Percentiles rank a stretch among this genome's conserved stretches.
phyloP scores from a whole-genome alignment of 1,139 yeast genomes.

The Suhomyces atakaporum region DNA sequence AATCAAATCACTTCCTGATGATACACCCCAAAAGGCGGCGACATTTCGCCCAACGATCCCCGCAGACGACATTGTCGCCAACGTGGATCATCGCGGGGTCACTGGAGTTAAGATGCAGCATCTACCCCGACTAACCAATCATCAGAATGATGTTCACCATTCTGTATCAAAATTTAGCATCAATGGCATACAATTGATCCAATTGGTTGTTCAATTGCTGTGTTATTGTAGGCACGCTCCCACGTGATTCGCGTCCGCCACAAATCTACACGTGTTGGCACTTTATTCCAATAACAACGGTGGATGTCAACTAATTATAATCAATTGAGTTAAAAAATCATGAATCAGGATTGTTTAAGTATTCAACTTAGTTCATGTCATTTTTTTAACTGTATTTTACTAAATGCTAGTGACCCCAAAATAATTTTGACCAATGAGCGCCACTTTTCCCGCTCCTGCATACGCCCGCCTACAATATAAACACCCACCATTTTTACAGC shows the following conservation, averaged over 20 bases:
- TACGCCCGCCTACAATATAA: slow-evolving; percentile 8
- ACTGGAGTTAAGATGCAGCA: not conserved
- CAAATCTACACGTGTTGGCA: no score
- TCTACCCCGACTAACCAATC: no score
- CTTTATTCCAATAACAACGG: no score
- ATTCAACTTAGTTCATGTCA: not conserved
- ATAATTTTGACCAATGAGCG: slow-evolving; percentile 14
- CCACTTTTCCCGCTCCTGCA: slow-evolving; percentile 11
- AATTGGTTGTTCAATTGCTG: no score
- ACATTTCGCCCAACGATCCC: not conserved
- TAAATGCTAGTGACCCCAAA: slow-evolving; percentile 8
- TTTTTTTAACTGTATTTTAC: not conserved
- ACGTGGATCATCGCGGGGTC: not conserved
- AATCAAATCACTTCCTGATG: not conserved
- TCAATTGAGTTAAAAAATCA: no score
- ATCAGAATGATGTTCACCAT: no score
- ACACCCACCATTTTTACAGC: slow-evolving; percentile 10
- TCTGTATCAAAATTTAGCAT: no score
- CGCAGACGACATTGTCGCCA: not conserved
- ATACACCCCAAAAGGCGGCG: not conserved
- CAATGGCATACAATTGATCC: no score
- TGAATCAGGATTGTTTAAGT: no score
- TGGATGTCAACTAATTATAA: no score
- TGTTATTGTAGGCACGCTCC: no score
- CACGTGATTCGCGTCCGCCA: no score